A percentile compares a stretch with the other conserved stretches of the same genome.
phyloP scores from a whole-genome alignment of 257 asterid species.

The Capsicum baccatum region DNA sequence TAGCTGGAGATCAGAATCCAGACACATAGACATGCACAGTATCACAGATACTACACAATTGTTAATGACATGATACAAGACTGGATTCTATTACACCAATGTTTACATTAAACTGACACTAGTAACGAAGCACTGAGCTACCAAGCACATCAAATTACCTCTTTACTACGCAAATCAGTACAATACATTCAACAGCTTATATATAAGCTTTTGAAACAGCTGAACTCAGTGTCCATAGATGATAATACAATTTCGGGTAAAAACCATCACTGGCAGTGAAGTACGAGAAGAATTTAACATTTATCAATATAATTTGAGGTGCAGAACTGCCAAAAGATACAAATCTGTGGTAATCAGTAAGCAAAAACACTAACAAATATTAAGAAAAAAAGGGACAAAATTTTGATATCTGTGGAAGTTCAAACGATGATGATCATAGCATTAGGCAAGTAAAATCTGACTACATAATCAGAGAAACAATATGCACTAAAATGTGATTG shows the following conservation, averaged over 20 bases:
- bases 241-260: too few species aligned
- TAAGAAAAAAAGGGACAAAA: conserved; percentile 16
- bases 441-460: neutral
- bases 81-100: conserved; percentile 14
- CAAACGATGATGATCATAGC: neutral
- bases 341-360: neutral
- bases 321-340: conserved; percentile 18
- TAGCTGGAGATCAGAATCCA: neutral
- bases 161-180: conserved; percentile 7
- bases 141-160: conserved; percentile 4
- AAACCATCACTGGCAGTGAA: conserved; percentile 5
- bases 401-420: conserved; percentile 10
- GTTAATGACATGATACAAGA: conserved; percentile 17
- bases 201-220: neutral
- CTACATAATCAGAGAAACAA: conserved; percentile 18
- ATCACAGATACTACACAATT: neutral
- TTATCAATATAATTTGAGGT: conserved; percentile 1
- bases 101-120: neutral
- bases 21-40: neutral
- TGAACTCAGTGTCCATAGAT: neutral
- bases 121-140: conserved; percentile 1
- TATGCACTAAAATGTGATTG: conserved; percentile 15
- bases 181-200: conserved; percentile 1
- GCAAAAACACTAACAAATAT: neutral
- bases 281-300: neutral